Evolutionary conservation across 306 rosid genomes (phyloP).

Genomic region (Prunus mira): DNA sequence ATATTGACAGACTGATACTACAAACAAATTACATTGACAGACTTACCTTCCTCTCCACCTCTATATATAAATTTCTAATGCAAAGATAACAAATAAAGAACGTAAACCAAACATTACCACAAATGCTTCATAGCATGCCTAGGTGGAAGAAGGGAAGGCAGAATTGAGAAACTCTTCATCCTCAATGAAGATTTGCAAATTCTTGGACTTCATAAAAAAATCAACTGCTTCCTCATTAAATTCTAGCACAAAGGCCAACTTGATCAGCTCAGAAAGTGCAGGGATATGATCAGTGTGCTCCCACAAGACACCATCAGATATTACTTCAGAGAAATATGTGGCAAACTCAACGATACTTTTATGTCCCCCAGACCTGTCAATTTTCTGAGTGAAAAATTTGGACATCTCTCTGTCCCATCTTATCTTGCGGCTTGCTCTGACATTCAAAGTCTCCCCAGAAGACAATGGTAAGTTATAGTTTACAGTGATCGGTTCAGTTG

Average conservation of each 20-base stretch:
- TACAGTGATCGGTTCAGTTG: conserved; percentile 34
- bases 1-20: no score
- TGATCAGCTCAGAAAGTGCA: conserved; percentile 57
- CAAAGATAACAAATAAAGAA: no score
- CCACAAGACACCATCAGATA: conserved; percentile 53
- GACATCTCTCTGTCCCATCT: conserved; percentile 40
- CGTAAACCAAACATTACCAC: no score
- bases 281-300: conserved; percentile 45
- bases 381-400: conserved; percentile 36
- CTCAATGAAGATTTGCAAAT: conserved; percentile 55
- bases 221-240: conserved; percentile 54
- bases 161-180: conserved; percentile 55
- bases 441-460: conserved; percentile 32
- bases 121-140: background rate
- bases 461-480: conserved; percentile 45
- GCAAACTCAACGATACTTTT: conserved; percentile 42
- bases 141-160: conserved; percentile 27
- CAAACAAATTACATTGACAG: no score
- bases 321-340: conserved; percentile 52
- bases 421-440: conserved; percentile 33
- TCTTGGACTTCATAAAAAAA: conserved; percentile 59
- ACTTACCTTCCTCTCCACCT: no score
- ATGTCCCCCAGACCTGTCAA: conserved; percentile 24
- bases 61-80: no score
- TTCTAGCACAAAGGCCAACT: conserved; percentile 46